Conservation (phyloP, 148 eudicot species). For the Rhododendron vialii region DNA sequence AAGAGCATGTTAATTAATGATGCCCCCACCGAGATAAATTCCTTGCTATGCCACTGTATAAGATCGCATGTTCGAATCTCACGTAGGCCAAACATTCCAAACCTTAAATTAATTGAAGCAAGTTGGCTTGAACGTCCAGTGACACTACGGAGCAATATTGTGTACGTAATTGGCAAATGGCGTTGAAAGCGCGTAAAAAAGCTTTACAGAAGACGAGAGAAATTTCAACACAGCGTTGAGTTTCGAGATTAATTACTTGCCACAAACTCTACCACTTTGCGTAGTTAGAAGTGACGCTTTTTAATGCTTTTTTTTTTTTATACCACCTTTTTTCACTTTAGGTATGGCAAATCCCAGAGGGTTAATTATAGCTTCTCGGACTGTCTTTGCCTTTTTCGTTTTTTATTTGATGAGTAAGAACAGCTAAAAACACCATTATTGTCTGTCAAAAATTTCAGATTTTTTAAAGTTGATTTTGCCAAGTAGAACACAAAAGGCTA, state of each 20-base stretch:
- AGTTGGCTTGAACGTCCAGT: too few species aligned
- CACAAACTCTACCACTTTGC: conserved; percentile 3
- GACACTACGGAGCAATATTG: too few species aligned
- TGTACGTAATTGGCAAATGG: not conserved
- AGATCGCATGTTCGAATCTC: too few species aligned
- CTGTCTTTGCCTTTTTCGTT: not conserved
- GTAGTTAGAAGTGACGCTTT: not conserved
- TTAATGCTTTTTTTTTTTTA: not conserved
- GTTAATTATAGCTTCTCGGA: not conserved
- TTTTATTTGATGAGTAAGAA: not conserved
- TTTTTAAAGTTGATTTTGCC: not conserved
- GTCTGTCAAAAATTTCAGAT: not conserved
- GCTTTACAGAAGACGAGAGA: not conserved
- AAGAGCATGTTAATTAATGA: too few species aligned
- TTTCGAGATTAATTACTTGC: not conserved
- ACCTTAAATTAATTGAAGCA: too few species aligned
- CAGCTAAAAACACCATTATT: not conserved
- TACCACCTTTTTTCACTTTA: not conserved
- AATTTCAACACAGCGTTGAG: not conserved
- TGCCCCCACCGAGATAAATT: too few species aligned
- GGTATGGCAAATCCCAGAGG: not conserved
- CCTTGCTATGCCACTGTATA: too few species aligned
- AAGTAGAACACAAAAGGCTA: not conserved
- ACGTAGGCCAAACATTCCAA: too few species aligned
- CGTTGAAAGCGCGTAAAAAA: not conserved